A percentile compares a stretch with the other conserved stretches of the same genome.
phyloP scores from a whole-genome alignment of 2,329 filamentous ascomycete genomes.

The Tolypocladium tropicale region DNA sequence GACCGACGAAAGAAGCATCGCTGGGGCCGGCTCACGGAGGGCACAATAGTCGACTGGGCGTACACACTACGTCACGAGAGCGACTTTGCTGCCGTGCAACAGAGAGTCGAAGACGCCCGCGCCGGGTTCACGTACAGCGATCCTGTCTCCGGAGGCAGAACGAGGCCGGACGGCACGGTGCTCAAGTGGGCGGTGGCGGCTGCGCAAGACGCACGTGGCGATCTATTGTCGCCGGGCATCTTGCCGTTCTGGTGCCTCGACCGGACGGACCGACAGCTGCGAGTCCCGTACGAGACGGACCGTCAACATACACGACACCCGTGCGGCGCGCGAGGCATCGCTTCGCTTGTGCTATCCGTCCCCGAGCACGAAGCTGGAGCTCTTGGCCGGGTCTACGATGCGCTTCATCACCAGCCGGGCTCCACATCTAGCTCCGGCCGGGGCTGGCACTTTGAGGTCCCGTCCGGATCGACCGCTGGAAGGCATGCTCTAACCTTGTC shows the following conservation, averaged over 20 bases:
- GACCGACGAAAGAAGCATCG: constrained; percentile 37
- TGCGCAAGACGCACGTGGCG: constrained; percentile 14
- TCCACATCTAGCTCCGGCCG: neutral
- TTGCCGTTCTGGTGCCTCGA: constrained; percentile 60
- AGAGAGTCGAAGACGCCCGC: constrained; percentile 18
- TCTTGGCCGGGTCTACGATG: constrained; percentile 15
- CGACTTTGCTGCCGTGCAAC: constrained; percentile 27
- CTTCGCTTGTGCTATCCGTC: constrained; percentile 28
- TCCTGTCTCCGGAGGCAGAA: constrained; percentile 42
- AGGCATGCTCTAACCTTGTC: constrained; percentile 3
- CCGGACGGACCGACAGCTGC: constrained; percentile 40
- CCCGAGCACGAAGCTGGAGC: constrained; percentile 8
- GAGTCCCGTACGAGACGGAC: constrained; percentile 36
- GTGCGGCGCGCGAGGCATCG: constrained; percentile 39
- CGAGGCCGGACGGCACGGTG: constrained; percentile 41
- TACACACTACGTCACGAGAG: constrained; percentile 31
- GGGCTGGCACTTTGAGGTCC: constrained; percentile 7
- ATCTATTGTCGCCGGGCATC: constrained; percentile 29
- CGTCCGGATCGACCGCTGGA: constrained; percentile 1
- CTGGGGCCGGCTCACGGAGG: constrained; percentile 44
- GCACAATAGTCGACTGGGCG: constrained; percentile 50
- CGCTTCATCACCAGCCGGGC: constrained; percentile 11
- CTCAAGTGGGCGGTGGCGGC: constrained; percentile 50
- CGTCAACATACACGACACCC: constrained; percentile 31
- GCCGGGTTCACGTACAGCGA: constrained; percentile 33